These are phyloP conservation scores for Trichoderma virens DNA, from an alignment of 495 filamentous ascomycete species.

Conservation along the genomic window DNA sequence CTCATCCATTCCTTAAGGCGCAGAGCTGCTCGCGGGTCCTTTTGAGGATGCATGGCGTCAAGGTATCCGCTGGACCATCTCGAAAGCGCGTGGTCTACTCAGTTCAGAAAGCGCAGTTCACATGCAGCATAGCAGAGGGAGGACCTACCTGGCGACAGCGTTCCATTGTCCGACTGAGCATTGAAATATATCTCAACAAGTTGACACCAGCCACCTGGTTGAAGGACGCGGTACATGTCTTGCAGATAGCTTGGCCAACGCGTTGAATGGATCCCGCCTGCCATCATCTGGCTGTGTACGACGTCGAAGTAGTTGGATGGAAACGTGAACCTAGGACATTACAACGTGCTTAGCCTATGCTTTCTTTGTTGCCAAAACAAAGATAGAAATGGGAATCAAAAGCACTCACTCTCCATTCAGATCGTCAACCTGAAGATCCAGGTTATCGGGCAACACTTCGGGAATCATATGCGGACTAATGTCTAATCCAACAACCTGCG, in stretches of 20 bases:
- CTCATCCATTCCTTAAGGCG: conserved; percentile 54
- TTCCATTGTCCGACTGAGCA: conserved; percentile 85
- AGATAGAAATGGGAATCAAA: too few relatives aligned
- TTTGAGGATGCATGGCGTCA: conserved; percentile 55
- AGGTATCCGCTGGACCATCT: conserved; percentile 67
- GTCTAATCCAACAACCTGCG: conserved; percentile 73
- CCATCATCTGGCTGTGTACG: conserved; percentile 78
- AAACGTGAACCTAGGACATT: conserved; percentile 55
- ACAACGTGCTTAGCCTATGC: conserved; percentile 12
- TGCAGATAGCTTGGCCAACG: conserved; percentile 74
- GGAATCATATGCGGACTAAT: conserved; percentile 68
- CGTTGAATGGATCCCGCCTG: conserved; percentile 63
- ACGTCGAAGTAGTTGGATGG: conserved; percentile 74
- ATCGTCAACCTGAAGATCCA: conserved; percentile 73
- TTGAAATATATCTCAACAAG: conserved; percentile 85
- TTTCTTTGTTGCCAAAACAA: background rate
- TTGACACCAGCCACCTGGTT: conserved; percentile 75
- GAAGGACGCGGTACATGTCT: conserved; percentile 57
- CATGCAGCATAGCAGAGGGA: background rate
- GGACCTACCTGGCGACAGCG: conserved; percentile 52
- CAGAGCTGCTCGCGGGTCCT: conserved; percentile 63
- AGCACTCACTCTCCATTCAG: conserved; percentile 55
- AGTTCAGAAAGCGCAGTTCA: conserved; percentile 8
- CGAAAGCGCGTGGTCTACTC: conserved; percentile 56
- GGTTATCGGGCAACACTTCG: conserved; percentile 58